These are phyloP conservation scores for Conticribra guillardii DNA, from an alignment of 108 stramenopile species.

Conservation along the genomic window DNA sequence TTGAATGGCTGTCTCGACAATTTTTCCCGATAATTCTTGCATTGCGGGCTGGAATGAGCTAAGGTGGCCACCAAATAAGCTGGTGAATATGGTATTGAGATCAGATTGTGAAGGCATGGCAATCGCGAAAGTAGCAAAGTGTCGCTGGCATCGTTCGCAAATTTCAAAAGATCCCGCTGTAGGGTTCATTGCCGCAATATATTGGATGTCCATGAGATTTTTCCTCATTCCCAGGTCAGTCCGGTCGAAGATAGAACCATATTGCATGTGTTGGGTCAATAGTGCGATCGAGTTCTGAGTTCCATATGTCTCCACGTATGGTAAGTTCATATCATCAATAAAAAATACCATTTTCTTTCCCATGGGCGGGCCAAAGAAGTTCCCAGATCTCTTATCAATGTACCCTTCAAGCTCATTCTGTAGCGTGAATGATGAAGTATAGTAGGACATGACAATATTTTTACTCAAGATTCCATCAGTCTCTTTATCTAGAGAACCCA, in stretches of 20 bases:
- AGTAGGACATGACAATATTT: constrained; percentile 89
- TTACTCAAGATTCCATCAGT: constrained; percentile 75
- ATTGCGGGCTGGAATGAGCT: constrained; percentile 64
- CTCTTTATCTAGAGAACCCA: constrained; percentile 76
- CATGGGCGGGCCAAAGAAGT: constrained; percentile 84
- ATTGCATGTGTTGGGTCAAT: constrained; percentile 85
- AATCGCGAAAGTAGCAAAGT: constrained; percentile 85
- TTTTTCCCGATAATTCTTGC: constrained; percentile 55
- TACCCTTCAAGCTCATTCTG: constrained; percentile 84
- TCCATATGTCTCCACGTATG: constrained; percentile 92
- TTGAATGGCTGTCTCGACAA: constrained; percentile 81
- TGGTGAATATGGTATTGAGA: constrained; percentile 80
- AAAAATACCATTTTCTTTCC: constrained; percentile 83
- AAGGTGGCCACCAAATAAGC: constrained; percentile 81
- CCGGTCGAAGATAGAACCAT: constrained; percentile 89
- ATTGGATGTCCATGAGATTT: constrained; percentile 87
- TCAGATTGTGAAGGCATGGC: constrained; percentile 79
- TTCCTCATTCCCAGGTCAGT: constrained; percentile 85
- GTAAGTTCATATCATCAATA: constrained; percentile 92
- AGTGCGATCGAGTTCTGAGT: constrained; percentile 91
- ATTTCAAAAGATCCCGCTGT: constrained; percentile 89
- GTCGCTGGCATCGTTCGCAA: constrained; percentile 87
- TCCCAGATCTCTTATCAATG: constrained; percentile 88
- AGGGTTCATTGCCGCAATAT: constrained; percentile 91
- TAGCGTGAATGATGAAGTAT: constrained; percentile 78